A percentile compares a stretch with the other conserved stretches of the same genome.
phyloP scores from a whole-genome alignment of 139 green algal genomes.

The Picochlorum sp. region DNA sequence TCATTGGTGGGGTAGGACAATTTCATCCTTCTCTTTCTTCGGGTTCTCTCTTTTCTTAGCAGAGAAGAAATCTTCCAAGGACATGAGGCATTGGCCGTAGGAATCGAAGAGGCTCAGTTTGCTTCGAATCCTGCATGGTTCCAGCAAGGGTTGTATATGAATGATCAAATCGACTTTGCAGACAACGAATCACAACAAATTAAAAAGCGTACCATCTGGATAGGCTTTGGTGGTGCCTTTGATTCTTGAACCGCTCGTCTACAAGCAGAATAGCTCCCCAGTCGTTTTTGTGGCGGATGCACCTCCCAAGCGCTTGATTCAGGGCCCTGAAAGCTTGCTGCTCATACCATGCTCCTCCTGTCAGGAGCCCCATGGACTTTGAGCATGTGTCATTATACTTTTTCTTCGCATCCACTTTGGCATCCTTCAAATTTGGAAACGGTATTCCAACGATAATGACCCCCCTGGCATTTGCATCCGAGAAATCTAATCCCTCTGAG shows the following conservation, averaged over 20 bases:
- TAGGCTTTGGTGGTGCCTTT: conserved; percentile 40
- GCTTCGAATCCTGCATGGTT: not conserved
- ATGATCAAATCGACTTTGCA: not conserved
- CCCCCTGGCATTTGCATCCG: conserved; percentile 71
- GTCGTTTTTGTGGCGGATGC: conserved; percentile 87
- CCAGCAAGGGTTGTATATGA: not conserved
- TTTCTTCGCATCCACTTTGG: conserved; percentile 73
- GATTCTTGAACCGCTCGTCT: conserved; percentile 67
- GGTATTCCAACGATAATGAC: conserved; percentile 93
- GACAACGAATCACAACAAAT: not conserved
- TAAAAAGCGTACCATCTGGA: conserved; percentile 49
- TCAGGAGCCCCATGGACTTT: conserved; percentile 33
- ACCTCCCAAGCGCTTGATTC: conserved; percentile 72
- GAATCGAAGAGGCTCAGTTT: not conserved
- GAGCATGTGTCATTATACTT: conserved; percentile 51
- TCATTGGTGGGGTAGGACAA: not conserved
- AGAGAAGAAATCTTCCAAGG: conserved; percentile 3
- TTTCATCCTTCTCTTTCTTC: not conserved
- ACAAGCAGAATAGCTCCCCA: conserved; percentile 92
- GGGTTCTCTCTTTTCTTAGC: not conserved
- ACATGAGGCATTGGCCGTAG: not conserved
- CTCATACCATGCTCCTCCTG: conserved; percentile 76
- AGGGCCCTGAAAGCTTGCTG: conserved; percentile 87
- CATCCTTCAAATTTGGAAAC: conserved; percentile 75
- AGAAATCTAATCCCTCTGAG: conserved; percentile 94